Conservation (phyloP, 1,284 basidiomycete genomes). For the Violaceomyces palustris region DNA sequence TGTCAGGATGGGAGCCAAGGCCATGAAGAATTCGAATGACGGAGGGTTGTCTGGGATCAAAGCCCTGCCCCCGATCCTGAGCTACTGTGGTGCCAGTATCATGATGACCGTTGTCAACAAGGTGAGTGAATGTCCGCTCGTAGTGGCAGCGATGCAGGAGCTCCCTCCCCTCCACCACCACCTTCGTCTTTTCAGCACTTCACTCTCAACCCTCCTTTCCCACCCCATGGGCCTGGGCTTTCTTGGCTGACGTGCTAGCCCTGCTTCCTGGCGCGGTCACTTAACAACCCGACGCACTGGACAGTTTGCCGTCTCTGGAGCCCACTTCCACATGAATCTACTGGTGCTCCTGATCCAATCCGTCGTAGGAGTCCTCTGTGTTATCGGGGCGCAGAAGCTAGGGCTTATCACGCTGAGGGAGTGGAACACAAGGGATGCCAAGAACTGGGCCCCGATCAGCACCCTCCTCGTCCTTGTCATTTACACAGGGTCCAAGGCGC, state of each 20-base stretch:
- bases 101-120: constrained; percentile 98
- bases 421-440: constrained; percentile 79
- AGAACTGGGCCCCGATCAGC: constrained; percentile 90
- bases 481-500: constrained; percentile 94
- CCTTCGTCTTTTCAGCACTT: background rate
- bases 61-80: constrained; percentile 70
- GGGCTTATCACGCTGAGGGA: constrained; percentile 84
- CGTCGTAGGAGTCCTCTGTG: constrained; percentile 67
- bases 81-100: constrained; percentile 90
- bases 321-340: constrained; percentile 94
- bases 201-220: too few species aligned
- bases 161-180: background rate
- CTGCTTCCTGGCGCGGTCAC: background rate
- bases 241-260: too few species aligned
- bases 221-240: too few species aligned
- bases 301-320: constrained; percentile 86
- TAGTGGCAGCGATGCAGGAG: background rate
- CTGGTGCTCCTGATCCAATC: constrained; percentile 89
- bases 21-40: constrained; percentile 9
- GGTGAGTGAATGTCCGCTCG: constrained; percentile 7
- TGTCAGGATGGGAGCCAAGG: constrained; percentile 26
- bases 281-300: background rate
- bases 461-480: constrained; percentile 88
- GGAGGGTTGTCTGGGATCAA: constrained; percentile 20
- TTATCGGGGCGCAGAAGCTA: constrained; percentile 66